Base-by-base conservation (phyloP, 1,139 yeast genomes). In the Yarrowia galli region DNA sequence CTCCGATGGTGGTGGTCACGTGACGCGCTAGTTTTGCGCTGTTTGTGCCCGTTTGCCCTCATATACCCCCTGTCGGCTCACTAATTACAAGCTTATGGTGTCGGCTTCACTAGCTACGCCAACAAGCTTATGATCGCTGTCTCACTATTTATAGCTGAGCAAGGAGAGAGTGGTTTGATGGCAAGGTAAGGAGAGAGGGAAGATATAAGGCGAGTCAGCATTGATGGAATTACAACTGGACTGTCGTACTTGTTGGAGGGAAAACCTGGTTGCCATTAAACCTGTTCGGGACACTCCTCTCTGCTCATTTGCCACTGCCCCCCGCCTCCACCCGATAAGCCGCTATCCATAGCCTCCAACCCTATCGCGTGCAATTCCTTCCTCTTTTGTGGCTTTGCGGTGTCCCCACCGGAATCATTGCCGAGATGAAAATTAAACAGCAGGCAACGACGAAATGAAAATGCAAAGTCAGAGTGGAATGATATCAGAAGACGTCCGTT, bases 291-390 rank as follows among this genome's bases (percentile, higher is more conserved):
- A n/a, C n/a, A n/a, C 40, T 36, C 15, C n/a, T 8, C 40, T 36
- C 15, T 1, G n/a, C n/a, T 16, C n/a, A 13, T n/a, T n/a, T 8
- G 18, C n/a, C n/a, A 15, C 16, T n/a, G n/a, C n/a, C n/a, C n/a
- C 20, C 16, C 43, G n/a, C 43, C 45, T 42, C 45, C 45, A 42
- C 45, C 23, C 10, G 16, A 42, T 18, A 42, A 42, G 35, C 53
- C 28, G 35, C 54, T 10, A 25, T 48, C 53, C 53, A 49, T 20
- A 51, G 56, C n/a, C 23, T 28, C 54, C 60, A 53, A 53, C 61
- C 46, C 46, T 23, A 54, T 40, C 61, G 46, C 61, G 61, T 54
- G 46, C 61, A 54, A 54, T 54, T 54, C 61, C 61, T 54, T 54
- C 61, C 61, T 53, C 60, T 38, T 54, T 54, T 54, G 61, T 54